phyloP scores from a whole-genome alignment of 148 eudicot species.

The Vaccinium corymbosum region DNA sequence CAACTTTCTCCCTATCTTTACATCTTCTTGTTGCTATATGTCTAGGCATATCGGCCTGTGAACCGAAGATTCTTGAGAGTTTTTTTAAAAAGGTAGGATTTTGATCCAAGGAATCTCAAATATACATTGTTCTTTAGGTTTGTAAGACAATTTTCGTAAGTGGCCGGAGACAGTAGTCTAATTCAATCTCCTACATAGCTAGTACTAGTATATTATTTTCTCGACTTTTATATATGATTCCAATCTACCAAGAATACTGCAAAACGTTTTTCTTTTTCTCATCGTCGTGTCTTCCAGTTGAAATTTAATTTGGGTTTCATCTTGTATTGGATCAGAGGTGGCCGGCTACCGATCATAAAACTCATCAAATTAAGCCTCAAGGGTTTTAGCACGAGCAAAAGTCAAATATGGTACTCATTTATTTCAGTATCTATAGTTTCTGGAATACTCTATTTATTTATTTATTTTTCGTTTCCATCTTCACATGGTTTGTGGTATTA shows the following conservation, averaged over 20 bases:
- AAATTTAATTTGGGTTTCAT: slow-evolving; percentile 8
- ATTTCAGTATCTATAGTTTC: background rate
- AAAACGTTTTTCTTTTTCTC: background rate
- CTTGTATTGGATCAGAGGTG: background rate
- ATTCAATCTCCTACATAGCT: no score
- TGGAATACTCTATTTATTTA: background rate
- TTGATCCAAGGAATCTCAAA: background rate
- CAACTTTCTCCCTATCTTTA: background rate
- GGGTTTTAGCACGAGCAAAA: background rate
- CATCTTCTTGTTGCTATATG: background rate
- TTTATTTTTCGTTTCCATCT: background rate
- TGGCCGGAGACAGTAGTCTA: background rate
- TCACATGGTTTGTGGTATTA: background rate
- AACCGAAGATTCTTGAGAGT: background rate
- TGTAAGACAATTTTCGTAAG: background rate
- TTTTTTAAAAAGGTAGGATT: background rate
- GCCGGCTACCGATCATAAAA: background rate
- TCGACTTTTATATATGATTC: background rate
- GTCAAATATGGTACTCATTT: slow-evolving; percentile 9
- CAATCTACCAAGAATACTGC: background rate
- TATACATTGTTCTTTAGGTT: background rate
- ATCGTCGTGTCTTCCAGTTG: background rate
- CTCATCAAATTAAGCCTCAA: background rate
- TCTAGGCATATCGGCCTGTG: background rate
- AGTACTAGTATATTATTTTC: background rate